Base-by-base conservation (phyloP, 169 alveolate species). In the Plasmodium gonderi region DNA sequence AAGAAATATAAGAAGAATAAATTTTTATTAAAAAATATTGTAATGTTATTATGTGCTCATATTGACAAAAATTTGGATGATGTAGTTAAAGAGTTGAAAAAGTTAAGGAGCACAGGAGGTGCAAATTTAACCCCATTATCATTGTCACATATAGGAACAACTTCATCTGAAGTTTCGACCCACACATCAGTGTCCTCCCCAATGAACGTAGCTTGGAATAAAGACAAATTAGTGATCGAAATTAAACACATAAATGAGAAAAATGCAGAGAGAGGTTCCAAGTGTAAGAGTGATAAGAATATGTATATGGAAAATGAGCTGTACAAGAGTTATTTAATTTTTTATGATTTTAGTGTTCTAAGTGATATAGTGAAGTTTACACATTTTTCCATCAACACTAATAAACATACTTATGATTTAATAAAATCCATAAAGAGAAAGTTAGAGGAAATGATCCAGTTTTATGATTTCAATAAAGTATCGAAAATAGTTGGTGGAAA, bases 11-110 rank as follows among this genome's bases (percentile, higher is more conserved):
- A 65, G 74, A 80, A 65, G 74, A 80, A 65, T 31, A 83, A 72
- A 8, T 47, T 47, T 33, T 69, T 72, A 51, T 42, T 83, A 14
- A 83, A 72, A 72, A 83, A 83, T 83, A 74, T 83, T 5, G 92
- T 83, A 40, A 20, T 38, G 31, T 40, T 47, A n/a, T 17, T 83
- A 17, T 83, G 85, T 31, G 75, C 80, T 20, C 81, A 17, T 12
- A 83, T 83, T 3, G 85, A 83, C 26, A 83, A 49, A 44, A 69
- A 54, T 69, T 72, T 83, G 64, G 83, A 83, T 1, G 92, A 83
- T 26, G 77, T 83, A 31, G 17, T 7, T 36, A 83, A 26, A 40
- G 82, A 83, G 29, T 8, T 80, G 68, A 49, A 44, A 17, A 76
- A 23, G 14, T 23, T 17, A 40, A 76, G 45, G 75, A 38, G n/a